A percentile compares a stretch with the other conserved stretches of the same genome.
phyloP scores from a whole-genome alignment of 345 rosid genomes.

The Erucastrum elatum region DNA sequence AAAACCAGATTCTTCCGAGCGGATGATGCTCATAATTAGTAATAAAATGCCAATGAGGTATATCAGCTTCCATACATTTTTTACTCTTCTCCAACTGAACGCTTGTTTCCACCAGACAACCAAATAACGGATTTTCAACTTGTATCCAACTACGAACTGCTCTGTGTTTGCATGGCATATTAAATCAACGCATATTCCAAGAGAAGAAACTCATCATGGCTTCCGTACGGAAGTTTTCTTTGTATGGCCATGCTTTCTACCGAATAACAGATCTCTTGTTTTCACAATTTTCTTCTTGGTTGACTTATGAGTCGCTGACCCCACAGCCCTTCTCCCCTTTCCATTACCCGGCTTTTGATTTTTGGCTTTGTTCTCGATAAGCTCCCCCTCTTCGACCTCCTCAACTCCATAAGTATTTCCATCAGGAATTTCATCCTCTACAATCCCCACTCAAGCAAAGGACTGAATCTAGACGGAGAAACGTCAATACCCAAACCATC shows the following conservation, averaged over 20 bases:
- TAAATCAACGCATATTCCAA: not conserved
- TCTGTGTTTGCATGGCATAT: not conserved
- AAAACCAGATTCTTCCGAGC: not conserved
- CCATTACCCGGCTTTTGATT: no score
- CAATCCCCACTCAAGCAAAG: not conserved
- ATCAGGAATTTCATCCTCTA: not conserved
- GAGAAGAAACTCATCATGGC: not conserved
- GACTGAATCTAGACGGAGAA: not conserved
- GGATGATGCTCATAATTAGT: not conserved
- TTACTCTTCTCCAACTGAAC: not conserved
- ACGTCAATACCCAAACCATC: not conserved
- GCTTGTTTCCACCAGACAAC: not conserved
- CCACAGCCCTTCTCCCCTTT: not conserved
- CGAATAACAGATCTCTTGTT: not conserved
- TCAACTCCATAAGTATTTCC: not conserved
- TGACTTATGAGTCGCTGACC: not conserved
- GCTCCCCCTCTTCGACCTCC: not conserved
- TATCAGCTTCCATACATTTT: not conserved
- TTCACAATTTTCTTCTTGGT: not conserved
- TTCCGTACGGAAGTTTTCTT: not conserved
- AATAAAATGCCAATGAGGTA: not conserved
- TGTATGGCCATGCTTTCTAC: not conserved
- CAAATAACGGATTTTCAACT: not conserved
- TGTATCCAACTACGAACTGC: not conserved
- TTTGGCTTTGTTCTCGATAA: no score